A percentile compares a stretch with the other conserved stretches of the same genome.
These are phyloP conservation scores for Cucurbita argyrosperma DNA, from an alignment of 306 rosid species.

Conservation along the genomic window DNA sequence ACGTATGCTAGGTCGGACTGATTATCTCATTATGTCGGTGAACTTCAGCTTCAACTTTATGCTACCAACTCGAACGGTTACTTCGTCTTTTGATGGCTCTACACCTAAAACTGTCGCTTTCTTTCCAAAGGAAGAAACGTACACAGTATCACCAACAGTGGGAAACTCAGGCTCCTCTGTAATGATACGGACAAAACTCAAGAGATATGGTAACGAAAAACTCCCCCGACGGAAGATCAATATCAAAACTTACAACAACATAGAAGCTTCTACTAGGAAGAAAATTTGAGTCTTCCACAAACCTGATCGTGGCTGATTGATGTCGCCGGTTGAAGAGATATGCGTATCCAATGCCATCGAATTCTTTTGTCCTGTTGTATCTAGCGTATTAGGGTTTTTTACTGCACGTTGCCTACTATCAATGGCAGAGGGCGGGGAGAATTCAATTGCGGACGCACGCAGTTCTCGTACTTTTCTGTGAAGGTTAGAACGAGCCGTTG, in stretches of 20 bases:
- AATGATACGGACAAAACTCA: conserved; percentile 10
- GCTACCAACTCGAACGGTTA: conserved; percentile 72
- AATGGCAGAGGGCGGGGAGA: conserved; percentile 21
- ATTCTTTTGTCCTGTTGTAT: conserved; percentile 15
- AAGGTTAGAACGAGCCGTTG: conserved; percentile 58
- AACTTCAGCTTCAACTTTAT: conserved; percentile 70
- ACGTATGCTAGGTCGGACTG: background rate
- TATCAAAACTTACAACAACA: background rate
- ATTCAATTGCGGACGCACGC: conserved; percentile 33
- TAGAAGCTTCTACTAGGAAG: background rate
- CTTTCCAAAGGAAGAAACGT: conserved; percentile 63
- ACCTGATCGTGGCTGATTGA: conserved; percentile 38
- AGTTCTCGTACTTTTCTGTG: conserved; percentile 51
- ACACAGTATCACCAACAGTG: conserved; percentile 59
- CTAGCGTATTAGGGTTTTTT: conserved; percentile 14
- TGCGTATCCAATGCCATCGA: conserved; percentile 15
- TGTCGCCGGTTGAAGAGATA: conserved; percentile 18
- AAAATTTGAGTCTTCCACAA: background rate
- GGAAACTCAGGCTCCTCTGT: conserved; percentile 51
- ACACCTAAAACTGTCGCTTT: conserved; percentile 43
- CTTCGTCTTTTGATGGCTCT: conserved; percentile 58
- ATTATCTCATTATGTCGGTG: conserved; percentile 38
- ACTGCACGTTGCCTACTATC: conserved; percentile 17
- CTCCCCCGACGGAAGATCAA: background rate
- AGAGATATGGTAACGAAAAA: background rate